These are phyloP conservation scores for Ganoderma multipileum DNA, from an alignment of 1,284 basidiomycete species.

Conservation along the genomic window DNA sequence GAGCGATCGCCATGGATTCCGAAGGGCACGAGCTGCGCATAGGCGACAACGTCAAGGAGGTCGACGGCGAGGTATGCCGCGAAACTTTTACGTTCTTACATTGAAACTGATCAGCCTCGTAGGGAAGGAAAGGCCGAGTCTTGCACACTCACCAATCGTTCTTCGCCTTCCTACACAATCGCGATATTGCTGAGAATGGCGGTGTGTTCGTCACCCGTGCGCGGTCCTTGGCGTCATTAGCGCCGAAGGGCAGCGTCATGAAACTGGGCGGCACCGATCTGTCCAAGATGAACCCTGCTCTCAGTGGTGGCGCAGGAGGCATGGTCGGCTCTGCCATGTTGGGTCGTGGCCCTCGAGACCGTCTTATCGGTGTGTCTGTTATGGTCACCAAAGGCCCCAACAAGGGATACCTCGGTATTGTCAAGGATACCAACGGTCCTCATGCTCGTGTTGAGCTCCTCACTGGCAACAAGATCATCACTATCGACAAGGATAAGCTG, in stretches of 20 bases:
- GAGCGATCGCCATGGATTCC: slow-evolving; percentile 90
- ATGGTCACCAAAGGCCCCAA: slow-evolving; percentile 87
- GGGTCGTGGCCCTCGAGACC: slow-evolving; percentile 79
- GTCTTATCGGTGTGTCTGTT: slow-evolving; percentile 84
- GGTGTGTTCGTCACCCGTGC: slow-evolving; percentile 94
- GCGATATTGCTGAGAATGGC: slow-evolving; percentile 89
- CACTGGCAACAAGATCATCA: slow-evolving; percentile 90
- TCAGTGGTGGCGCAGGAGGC: slow-evolving; percentile 67
- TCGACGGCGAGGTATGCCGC: slow-evolving; percentile 81
- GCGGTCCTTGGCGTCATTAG: slow-evolving; percentile 80
- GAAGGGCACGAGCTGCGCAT: slow-evolving; percentile 85
- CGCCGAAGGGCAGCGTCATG: slow-evolving; percentile 79
- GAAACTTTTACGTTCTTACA: not conserved
- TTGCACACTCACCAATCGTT: slow-evolving; percentile 96
- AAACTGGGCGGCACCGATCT: slow-evolving; percentile 77
- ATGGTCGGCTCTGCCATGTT: slow-evolving; percentile 84
- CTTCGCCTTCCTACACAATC: slow-evolving; percentile 94
- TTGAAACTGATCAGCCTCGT: slow-evolving; percentile 6
- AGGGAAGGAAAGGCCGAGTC: slow-evolving; percentile 92
- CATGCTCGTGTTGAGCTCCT: slow-evolving; percentile 92
- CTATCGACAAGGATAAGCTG: slow-evolving; percentile 84
- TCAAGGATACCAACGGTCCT: slow-evolving; percentile 95
- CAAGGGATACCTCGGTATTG: slow-evolving; percentile 91
- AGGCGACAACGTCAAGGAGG: slow-evolving; percentile 95
- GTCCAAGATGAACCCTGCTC: slow-evolving; percentile 95